Conservation (phyloP, 805 yeast species). For the Sporopachydermia lactativora region DNA sequence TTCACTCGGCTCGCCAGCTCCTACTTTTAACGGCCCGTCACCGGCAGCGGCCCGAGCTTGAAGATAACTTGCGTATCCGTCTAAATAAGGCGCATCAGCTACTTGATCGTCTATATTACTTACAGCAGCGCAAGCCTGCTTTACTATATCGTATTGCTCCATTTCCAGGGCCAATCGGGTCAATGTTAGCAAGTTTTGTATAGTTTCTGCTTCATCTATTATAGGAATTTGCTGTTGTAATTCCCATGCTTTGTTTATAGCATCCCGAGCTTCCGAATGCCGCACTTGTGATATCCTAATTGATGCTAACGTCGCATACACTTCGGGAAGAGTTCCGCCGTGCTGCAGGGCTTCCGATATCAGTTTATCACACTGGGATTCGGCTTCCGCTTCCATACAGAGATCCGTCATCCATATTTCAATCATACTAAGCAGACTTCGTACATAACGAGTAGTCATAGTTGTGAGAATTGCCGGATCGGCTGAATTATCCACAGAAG, state of each 20-base stretch:
- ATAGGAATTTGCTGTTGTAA: slow-evolving; percentile 37
- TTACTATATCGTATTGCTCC: slow-evolving; percentile 52
- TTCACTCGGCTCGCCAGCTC: slow-evolving; percentile 23
- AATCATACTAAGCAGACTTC: slow-evolving; percentile 71
- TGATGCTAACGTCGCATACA: slow-evolving; percentile 71
- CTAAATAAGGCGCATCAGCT: slow-evolving; percentile 70
- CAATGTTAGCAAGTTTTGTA: slow-evolving; percentile 62
- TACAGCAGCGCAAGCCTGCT: slow-evolving; percentile 46
- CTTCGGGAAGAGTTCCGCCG: slow-evolving; percentile 48
- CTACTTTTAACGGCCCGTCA: slow-evolving; percentile 18
- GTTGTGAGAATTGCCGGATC: slow-evolving; percentile 20
- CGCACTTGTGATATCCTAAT: slow-evolving; percentile 81
- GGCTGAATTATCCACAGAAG: slow-evolving; percentile 7
- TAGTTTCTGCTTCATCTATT: slow-evolving; percentile 28
- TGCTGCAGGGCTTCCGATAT: slow-evolving; percentile 50
- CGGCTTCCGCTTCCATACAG: slow-evolving; percentile 90
- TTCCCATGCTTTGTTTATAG: slow-evolving; percentile 59
- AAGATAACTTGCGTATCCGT: slow-evolving; percentile 60
- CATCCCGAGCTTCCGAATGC: slow-evolving; percentile 55
- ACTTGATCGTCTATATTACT: slow-evolving; percentile 77
- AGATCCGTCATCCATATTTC: slow-evolving; percentile 97
- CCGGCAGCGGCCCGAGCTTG: slow-evolving; percentile 23
- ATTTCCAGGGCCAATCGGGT: slow-evolving; percentile 68
- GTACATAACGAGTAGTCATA: slow-evolving; percentile 45
- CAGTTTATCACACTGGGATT: slow-evolving; percentile 57